Percentiles rank a stretch among this genome's conserved stretches.
phyloP scores from a whole-genome alignment of 2,329 filamentous ascomycete species.

The Colletotrichum spinosum region DNA sequence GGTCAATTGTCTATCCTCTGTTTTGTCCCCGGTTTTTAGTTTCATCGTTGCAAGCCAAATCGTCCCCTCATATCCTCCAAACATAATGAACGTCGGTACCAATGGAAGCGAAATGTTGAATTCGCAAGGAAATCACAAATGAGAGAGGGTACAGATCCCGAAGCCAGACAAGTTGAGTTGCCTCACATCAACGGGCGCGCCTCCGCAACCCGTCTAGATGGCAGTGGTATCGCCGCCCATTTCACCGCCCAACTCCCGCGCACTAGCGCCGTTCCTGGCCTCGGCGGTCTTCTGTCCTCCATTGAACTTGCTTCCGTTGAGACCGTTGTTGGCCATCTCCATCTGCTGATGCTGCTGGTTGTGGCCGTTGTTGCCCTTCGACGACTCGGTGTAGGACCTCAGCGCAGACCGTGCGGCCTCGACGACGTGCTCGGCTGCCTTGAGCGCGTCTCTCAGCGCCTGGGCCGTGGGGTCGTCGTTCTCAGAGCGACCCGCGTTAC shows the following conservation, averaged over 20 bases:
- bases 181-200: background rate
- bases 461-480: slow-evolving; percentile 52
- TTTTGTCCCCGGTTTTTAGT: background rate
- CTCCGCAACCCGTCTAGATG: slow-evolving; percentile 6
- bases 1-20: background rate
- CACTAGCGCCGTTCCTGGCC: slow-evolving; percentile 27
- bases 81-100: background rate
- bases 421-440: slow-evolving; percentile 60
- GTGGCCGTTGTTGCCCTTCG: slow-evolving; percentile 40
- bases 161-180: slow-evolving; percentile 35
- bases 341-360: slow-evolving; percentile 12
- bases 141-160: background rate
- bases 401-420: slow-evolving; percentile 58
- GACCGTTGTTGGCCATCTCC: slow-evolving; percentile 19
- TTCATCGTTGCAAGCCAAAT: background rate
- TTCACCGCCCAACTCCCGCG: slow-evolving; percentile 67
- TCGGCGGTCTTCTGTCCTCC: slow-evolving; percentile 44
- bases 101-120: slow-evolving; percentile 34
- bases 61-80: slow-evolving; percentile 5
- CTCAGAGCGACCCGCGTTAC: slow-evolving; percentile 32
- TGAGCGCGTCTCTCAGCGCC: slow-evolving; percentile 56
- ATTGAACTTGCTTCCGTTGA: slow-evolving; percentile 35
- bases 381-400: slow-evolving; percentile 48
- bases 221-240: slow-evolving; percentile 69
- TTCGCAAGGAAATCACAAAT: slow-evolving; percentile 33